Base-by-base conservation (phyloP, 176 grass and related monocot genomes). In the Bromus sterilis region DNA sequence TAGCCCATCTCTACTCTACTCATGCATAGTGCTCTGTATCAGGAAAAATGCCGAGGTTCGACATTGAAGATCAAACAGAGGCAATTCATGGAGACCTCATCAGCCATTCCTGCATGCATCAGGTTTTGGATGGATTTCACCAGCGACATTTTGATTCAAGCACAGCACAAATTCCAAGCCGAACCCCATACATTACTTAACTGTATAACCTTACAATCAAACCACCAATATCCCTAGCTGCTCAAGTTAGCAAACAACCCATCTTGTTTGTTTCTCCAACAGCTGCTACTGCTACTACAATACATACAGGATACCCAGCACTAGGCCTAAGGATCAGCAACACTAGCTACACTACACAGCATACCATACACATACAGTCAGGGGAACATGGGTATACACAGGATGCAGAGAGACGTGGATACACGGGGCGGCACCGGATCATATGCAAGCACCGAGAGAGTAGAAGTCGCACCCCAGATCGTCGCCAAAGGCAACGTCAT, bases 391-490 rank as follows among this genome's bases (percentile, higher is more conserved):
- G 14, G 29, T 78, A 56, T 62, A 81, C 53, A 81, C 13, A 76
- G 51, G 62, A 23, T 32, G 36, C 9, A 16, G 70, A 58, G 33
- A 23, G 3, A 23, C 11, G 7, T 31, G 29, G 18, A 37, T 72
- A 21, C 8, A 31, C 7, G 39, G 11, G 20, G 40, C 68, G 43
- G 40, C 68, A 56, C 9, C 68, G 95, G 1, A 0, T 71, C 89
- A 99, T 80, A 93, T 95, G 82, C 93, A 93, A 66, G 93, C 91
- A 14, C 89, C 91, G 7, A 99, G 87, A n/a, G 90, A 82, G 58
- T 91, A 93, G 24, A 95, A 79, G 49, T 99, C 93, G 5, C 88
- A 95, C 18, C 89, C 87, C 49, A 87, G 77, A 57, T 93, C 91
- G 23, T 93, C 96, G 21, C 78, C 81, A 30, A 93, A 93, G 61